Evolutionary conservation across 2,329 filamentous ascomycete species (phyloP), one percentile per base, ranked within the genome.

Genomic region (Plenodomus lindquistii): DNA sequence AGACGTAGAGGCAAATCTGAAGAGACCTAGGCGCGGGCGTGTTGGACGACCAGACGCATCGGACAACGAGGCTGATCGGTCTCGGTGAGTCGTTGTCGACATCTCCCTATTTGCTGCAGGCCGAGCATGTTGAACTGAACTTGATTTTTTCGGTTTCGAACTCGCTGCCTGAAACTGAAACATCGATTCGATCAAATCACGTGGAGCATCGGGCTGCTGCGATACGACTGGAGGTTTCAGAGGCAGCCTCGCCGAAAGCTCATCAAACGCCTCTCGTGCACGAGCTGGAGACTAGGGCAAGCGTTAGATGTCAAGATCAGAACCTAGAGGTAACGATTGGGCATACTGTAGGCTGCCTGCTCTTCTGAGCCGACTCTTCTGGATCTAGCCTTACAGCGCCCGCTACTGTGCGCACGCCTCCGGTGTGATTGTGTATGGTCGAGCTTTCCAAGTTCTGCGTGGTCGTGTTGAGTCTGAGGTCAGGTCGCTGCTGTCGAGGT

Each of bases 291-390:
- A 55, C 61, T 68, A 40, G 27, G 41, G 18, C 16, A 36, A 6
- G 39, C 29, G 42, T 64, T 48, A 61, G 54, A 48, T 21, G 22
- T 40, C 20, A 41, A 18, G 22, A 39, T 31, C 37, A 45, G n/a
- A n/a, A 37, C 31, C 37, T 40, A 9, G 19, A 34, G 21, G 37
- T 10, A 34, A 34, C 18, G 24, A 41, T 42, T 17, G 31, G 42
- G 49, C 63, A 55, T 63, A 67, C 65, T 48, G 59, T 63, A 16
- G 58, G 55, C 39, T 62, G 65, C 38, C 55, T 54, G 27, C 58
- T 42, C 42, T 65, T 57, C 15, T 7, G 4, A 27, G 60, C 59
- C 16, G 60, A 61, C 15, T 60, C 52, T 38, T 46, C 43, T 24
- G 45, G 43, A n/a, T 55, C 55, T 13, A 60, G 6, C 15, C 9